Percentiles rank a stretch among this genome's conserved stretches.
Evolutionary conservation across 2,329 filamentous ascomycete genomes (phyloP).

Genomic region (Fusarium phyllophilum): DNA sequence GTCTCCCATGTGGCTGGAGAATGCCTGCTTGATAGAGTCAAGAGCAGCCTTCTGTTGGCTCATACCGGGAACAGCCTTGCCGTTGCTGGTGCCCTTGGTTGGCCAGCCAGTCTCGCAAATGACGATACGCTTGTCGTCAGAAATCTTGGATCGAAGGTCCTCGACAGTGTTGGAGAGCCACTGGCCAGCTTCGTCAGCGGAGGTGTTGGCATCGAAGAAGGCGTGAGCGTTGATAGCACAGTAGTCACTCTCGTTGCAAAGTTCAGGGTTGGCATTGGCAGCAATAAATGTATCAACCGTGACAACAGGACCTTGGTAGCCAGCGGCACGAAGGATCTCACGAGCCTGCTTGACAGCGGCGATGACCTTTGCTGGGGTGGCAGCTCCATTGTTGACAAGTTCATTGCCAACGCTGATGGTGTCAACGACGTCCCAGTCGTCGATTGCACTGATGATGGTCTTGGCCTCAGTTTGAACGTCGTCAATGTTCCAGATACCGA

Average conservation of each 20-base stretch:
- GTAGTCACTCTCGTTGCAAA: conserved; percentile 80
- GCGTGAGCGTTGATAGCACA: conserved; percentile 85
- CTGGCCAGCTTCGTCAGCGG: conserved; percentile 69
- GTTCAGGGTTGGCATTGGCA: conserved; percentile 70
- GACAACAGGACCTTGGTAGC: conserved; percentile 79
- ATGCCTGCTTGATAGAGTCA: conserved; percentile 69
- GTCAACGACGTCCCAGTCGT: conserved; percentile 75
- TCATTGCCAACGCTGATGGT: conserved; percentile 86
- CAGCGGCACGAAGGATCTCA: conserved; percentile 65
- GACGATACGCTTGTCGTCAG: conserved; percentile 68
- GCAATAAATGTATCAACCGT: conserved; percentile 83
- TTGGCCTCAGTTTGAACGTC: conserved; percentile 66
- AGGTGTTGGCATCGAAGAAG: conserved; percentile 78
- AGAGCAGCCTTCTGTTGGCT: conserved; percentile 75
- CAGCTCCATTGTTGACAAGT: conserved; percentile 72
- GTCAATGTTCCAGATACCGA: conserved; percentile 75
- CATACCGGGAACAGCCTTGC: conserved; percentile 73
- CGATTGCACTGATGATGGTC: conserved; percentile 67
- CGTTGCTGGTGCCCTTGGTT: conserved; percentile 72
- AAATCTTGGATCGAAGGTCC: conserved; percentile 55
- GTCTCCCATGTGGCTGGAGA: conserved; percentile 59
- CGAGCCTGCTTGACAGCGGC: conserved; percentile 68
- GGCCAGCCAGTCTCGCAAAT: conserved; percentile 92
- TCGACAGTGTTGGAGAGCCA: conserved; percentile 71
- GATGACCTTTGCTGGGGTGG: conserved; percentile 64